Evolutionary conservation across 495 filamentous ascomycete genomes (phyloP).

Genomic region (Annulohypoxylon stygium): DNA sequence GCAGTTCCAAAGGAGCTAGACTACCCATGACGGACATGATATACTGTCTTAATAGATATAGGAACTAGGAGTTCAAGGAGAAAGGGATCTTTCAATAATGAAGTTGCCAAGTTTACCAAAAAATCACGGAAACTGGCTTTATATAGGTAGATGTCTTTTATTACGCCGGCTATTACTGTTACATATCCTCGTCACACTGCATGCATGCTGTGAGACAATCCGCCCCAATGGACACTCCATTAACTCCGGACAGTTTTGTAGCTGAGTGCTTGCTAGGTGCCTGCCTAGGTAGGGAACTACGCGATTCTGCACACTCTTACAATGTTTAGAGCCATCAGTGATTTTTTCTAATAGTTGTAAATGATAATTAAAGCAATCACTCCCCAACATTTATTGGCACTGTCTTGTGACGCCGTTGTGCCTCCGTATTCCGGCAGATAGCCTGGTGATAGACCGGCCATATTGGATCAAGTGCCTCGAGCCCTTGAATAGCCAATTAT

Average conservation of each 20-base stretch:
- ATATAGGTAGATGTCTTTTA: neutral
- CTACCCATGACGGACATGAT: neutral
- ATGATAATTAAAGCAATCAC: too few species aligned
- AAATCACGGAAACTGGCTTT: too few species aligned
- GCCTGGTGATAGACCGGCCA: constrained; percentile 4
- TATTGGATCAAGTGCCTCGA: neutral
- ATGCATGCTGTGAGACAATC: neutral
- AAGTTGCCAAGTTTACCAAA: too few species aligned
- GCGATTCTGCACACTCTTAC: too few species aligned
- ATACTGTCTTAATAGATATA: neutral
- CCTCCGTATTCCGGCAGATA: too few species aligned
- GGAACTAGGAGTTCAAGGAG: neutral
- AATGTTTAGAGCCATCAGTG: too few species aligned
- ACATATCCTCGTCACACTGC: too few species aligned
- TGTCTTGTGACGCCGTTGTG: too few species aligned
- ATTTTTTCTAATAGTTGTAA: too few species aligned
- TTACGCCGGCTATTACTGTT: too few species aligned
- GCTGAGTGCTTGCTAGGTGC: neutral
- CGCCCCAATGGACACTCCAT: neutral
- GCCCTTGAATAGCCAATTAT: neutral
- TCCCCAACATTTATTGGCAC: too few species aligned
- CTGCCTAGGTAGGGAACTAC: too few species aligned
- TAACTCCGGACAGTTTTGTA: neutral
- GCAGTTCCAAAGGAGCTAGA: neutral
- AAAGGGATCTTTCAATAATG: neutral